Conservation (phyloP, 176 grass and related monocot genomes). For the Carex scoparia region DNA sequence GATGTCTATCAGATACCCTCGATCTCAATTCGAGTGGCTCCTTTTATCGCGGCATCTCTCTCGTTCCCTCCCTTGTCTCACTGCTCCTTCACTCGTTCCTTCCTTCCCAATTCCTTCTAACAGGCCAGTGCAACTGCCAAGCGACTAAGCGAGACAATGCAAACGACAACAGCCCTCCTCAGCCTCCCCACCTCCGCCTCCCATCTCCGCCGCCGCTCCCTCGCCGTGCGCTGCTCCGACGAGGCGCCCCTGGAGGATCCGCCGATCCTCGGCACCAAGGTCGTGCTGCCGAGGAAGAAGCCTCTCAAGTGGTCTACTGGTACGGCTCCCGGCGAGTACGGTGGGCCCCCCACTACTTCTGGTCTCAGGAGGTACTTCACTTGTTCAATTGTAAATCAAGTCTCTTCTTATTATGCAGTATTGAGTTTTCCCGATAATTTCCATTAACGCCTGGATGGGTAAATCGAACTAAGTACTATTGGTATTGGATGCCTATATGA, state of each 20-base stretch:
- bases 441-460: neutral
- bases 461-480: too few relatives aligned
- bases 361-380: constrained; percentile 59
- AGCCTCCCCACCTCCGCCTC: constrained; percentile 19
- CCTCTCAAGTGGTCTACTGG: constrained; percentile 87
- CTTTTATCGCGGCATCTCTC: neutral
- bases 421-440: neutral
- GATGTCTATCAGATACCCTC: too few relatives aligned
- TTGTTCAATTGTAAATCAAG: neutral
- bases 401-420: too few relatives aligned
- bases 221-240: constrained; percentile 32
- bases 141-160: neutral
- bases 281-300: constrained; percentile 87
- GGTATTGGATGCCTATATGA: neutral
- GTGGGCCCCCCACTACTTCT: constrained; percentile 55
- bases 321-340: constrained; percentile 75
- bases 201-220: constrained; percentile 3
- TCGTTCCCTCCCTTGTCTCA: neutral
- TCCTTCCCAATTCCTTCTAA: neutral
- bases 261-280: constrained; percentile 39
- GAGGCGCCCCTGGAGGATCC: constrained; percentile 15
- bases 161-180: constrained; percentile 27
- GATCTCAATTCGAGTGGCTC: neutral
- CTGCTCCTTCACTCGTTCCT: neutral
- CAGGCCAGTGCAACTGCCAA: too few relatives aligned